Base-by-base conservation (phyloP, 2,329 filamentous ascomycete genomes). In the Polytolypa hystricis region DNA sequence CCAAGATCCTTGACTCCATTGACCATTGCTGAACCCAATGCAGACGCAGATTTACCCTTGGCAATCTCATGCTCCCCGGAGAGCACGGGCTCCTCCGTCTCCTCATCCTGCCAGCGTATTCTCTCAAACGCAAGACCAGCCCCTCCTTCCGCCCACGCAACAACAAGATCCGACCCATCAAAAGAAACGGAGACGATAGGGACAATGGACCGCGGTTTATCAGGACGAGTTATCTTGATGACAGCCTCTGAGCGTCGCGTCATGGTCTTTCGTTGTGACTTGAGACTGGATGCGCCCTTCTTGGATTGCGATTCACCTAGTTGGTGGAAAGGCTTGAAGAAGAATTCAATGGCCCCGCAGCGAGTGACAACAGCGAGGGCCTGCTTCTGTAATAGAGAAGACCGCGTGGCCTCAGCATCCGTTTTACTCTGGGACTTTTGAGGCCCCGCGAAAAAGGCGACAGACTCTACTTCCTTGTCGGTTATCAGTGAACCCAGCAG, bases 1-100 rank as follows among this genome's bases (percentile, higher is more conserved):
- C 63, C 65, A 33, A 64, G 51, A 42, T 66, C 61, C 47, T 69
- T 71, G 16, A 65, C 56, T 17, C 71, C 70, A 48, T 73, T 77
- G 38, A 69, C 65, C 37, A 66, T 64, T 12, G 64, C 67, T 3
- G 67, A 64, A 35, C 56, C 55, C 28, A 69, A 49, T 9, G 57
- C 57, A 15, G 61, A 62, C 32, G 57, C 55, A 5, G 57, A 57
- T 45, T 64, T 69, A 31, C 51, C 56, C 42, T 60, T 62, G 11
- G 56, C 49, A n/a, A 71, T 54, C 30, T 64, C 61, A 42, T 61
- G 65, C 7, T 53, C 46, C 14, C 66, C 67, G 4, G 51, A 58
- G 35, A 70, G 60, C 2, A 58, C 49, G 9, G 70, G 47, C 37
- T 62, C 56, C 4, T 66, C 58, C 15, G 60, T 65, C 17, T 56